Percentiles rank a stretch among this genome's conserved stretches.
Evolutionary conservation across 2,329 filamentous ascomycete genomes (phyloP).

Genomic region (Aspergillus tanneri): DNA sequence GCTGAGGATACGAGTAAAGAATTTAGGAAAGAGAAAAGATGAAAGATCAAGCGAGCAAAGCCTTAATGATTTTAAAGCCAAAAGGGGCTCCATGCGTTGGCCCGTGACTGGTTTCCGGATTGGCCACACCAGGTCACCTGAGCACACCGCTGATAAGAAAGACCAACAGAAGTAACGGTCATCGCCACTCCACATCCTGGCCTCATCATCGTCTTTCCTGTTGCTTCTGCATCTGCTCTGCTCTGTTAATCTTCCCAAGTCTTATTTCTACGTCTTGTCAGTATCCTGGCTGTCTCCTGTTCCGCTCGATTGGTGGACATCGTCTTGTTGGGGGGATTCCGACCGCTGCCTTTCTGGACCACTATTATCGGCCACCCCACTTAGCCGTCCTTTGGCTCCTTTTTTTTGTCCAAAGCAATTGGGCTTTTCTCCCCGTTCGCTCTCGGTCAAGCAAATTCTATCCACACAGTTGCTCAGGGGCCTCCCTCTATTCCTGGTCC

Average conservation of each 20-base stretch:
- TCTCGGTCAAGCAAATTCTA: slow-evolving; percentile 1
- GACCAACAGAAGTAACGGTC: not conserved
- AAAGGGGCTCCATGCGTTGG: no score
- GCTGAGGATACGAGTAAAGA: no score
- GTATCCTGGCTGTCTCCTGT: not conserved
- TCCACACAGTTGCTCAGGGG: slow-evolving; percentile 6
- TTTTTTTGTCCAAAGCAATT: no score
- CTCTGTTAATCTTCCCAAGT: not conserved
- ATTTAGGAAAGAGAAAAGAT: no score
- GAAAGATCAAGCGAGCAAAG: not conserved
- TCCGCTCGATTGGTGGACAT: slow-evolving; percentile 2
- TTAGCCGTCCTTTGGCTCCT: slow-evolving; percentile 2
- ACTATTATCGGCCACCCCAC: slow-evolving; percentile 8
- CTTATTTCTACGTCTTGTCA: not conserved
- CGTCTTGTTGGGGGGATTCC: not conserved
- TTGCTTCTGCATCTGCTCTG: not conserved
- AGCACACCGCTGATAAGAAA: not conserved
- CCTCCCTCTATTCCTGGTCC: slow-evolving; percentile 1
- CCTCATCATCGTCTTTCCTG: not conserved
- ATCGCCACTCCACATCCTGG: not conserved
- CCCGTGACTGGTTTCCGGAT: not conserved
- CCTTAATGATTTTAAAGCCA: no score
- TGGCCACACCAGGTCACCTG: not conserved
- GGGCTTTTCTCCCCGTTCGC: not conserved
- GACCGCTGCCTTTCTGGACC: slow-evolving; percentile 3